phyloP scores from a whole-genome alignment of 2,329 filamentous ascomycete genomes.

The Exophiala sp. region DNA sequence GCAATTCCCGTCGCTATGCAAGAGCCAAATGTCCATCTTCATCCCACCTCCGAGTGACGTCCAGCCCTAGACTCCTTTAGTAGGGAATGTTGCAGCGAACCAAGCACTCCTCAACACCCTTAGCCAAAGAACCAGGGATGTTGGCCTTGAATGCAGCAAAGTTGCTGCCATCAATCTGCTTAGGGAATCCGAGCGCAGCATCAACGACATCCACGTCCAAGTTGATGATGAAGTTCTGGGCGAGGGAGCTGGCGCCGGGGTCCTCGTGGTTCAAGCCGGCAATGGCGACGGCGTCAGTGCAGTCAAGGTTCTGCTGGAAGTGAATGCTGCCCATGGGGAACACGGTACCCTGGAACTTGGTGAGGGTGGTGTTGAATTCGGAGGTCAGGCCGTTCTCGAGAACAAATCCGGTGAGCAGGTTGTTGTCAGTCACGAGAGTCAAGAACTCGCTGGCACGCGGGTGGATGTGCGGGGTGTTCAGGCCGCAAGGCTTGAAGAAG shows the following conservation, averaged over 20 bases:
- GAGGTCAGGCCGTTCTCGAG: slow-evolving; percentile 45
- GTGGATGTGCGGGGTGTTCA: slow-evolving; percentile 50
- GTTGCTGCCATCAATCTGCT: slow-evolving; percentile 25
- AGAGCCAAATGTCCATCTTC: no score
- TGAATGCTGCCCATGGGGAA: slow-evolving; percentile 48
- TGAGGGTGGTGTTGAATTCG: slow-evolving; percentile 40
- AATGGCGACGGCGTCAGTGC: slow-evolving; percentile 43
- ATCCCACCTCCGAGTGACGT: no score
- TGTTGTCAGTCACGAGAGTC: slow-evolving; percentile 40
- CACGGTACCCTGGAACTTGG: slow-evolving; percentile 45
- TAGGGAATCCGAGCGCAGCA: slow-evolving; percentile 34
- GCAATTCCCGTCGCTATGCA: no score
- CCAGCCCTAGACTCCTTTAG: slow-evolving; percentile 6
- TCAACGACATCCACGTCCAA: slow-evolving; percentile 46
- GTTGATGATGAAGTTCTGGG: slow-evolving; percentile 49
- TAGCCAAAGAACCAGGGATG: slow-evolving; percentile 23
- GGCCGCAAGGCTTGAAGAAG: slow-evolving; percentile 39
- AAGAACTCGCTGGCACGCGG: slow-evolving; percentile 49
- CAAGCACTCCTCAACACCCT: slow-evolving; percentile 27
- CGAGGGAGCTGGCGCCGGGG: slow-evolving; percentile 37
- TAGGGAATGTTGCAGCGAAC: slow-evolving; percentile 24
- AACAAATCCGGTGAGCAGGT: slow-evolving; percentile 44
- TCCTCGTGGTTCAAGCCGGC: slow-evolving; percentile 45
- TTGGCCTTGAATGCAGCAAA: slow-evolving; percentile 25
- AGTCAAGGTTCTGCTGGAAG: slow-evolving; percentile 49